Conservation (phyloP, 345 rosid genomes). For the Syzygium aromaticum region DNA sequence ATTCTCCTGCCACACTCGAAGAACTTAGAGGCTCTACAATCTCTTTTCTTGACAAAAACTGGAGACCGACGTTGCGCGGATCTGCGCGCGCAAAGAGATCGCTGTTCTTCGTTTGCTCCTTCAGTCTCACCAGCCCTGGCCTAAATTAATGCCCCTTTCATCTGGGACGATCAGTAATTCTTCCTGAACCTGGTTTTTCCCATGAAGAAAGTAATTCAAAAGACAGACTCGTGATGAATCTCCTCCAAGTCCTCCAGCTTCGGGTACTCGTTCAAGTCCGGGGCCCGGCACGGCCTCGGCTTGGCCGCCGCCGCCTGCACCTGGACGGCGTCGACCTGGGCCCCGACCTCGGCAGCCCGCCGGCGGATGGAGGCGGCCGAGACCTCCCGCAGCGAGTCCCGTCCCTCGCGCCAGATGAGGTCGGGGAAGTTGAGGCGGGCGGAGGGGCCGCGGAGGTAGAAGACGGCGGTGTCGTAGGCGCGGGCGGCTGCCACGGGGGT, state of each 20-base stretch:
- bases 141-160: not conserved
- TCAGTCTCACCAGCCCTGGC: not conserved
- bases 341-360: constrained; percentile 40
- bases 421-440: constrained; percentile 46
- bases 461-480: constrained; percentile 43
- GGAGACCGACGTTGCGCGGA: not conserved
- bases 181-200: not conserved
- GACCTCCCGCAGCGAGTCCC: constrained; percentile 6
- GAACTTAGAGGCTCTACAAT: not conserved
- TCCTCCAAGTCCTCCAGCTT: constrained; percentile 19
- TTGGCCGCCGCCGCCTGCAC: not conserved
- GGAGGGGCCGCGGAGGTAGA: constrained; percentile 40
- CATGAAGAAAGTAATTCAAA: not conserved
- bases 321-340: constrained; percentile 27
- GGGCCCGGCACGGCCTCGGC: constrained; percentile 8
- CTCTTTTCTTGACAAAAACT: not conserved
- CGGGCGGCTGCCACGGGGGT: constrained; percentile 40
- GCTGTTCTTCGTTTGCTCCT: not conserved
- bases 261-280: constrained; percentile 36
- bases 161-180: not conserved
- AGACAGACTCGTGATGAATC: not conserved
- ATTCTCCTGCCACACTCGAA: not conserved
- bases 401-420: constrained; percentile 10
- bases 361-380: constrained; percentile 29
- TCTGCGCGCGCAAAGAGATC: not conserved